Conservation (phyloP, 805 yeast species). For the Ogataea angusta region DNA sequence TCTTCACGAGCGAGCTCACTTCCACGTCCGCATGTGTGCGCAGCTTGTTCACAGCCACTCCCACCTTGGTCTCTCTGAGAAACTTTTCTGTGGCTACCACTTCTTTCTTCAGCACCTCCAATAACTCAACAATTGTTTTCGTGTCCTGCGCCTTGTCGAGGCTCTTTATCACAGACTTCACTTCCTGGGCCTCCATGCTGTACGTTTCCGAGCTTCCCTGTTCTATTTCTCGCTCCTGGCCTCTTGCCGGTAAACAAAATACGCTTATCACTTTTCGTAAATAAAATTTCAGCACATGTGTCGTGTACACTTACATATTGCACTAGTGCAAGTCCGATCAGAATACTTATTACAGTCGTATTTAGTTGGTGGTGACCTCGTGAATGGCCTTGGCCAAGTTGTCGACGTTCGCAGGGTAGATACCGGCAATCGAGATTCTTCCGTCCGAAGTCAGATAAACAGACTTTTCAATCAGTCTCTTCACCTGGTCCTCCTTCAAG, state of each 20-base stretch:
- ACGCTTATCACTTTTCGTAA: conserved; percentile 2
- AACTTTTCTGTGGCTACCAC: conserved; percentile 82
- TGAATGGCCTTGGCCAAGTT: conserved; percentile 52
- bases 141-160: conserved; percentile 72
- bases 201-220: conserved; percentile 30
- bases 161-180: conserved; percentile 61
- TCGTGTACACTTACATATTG: conserved; percentile 1
- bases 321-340: neutral
- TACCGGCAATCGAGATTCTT: conserved; percentile 86
- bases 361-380: conserved; percentile 21
- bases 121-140: conserved; percentile 60
- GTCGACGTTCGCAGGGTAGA: conserved; percentile 76
- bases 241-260: conserved; percentile 46
- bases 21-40: conserved; percentile 67
- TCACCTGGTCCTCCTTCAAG: conserved; percentile 65
- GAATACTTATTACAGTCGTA: conserved; percentile 2
- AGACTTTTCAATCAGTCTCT: conserved; percentile 63
- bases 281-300: conserved; percentile 8
- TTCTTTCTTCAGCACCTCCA: conserved; percentile 62
- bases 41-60: conserved; percentile 90
- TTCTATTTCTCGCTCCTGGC: conserved; percentile 42
- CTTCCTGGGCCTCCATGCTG: conserved; percentile 69
- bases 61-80: conserved; percentile 92
- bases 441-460: conserved; percentile 90
- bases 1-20: conserved; percentile 68